Conservation (phyloP, 2,329 filamentous ascomycete genomes). For the Daldinia eschscholtzii region DNA sequence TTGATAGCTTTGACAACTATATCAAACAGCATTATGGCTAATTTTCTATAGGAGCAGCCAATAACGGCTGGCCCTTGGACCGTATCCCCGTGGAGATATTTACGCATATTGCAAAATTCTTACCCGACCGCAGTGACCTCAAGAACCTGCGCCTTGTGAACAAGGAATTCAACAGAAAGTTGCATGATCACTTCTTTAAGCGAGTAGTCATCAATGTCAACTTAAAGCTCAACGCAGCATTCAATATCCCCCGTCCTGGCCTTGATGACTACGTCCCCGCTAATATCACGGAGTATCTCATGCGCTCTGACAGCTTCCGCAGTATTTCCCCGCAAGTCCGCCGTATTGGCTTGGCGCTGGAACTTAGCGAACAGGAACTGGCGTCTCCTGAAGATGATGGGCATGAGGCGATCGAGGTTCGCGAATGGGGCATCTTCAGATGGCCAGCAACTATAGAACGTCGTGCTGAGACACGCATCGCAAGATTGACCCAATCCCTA, state of each 20-base stretch:
- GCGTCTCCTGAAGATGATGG: constrained; percentile 68
- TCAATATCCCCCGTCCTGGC: constrained; percentile 51
- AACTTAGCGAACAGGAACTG: constrained; percentile 69
- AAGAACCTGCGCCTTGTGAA: constrained; percentile 35
- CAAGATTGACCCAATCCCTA: constrained; percentile 71
- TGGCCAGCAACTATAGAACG: constrained; percentile 64
- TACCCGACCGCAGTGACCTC: constrained; percentile 57
- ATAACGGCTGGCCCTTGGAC: constrained; percentile 27
- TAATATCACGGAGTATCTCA: constrained; percentile 44
- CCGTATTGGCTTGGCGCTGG: constrained; percentile 76
- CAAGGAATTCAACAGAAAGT: constrained; percentile 60
- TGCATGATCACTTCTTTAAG: constrained; percentile 70
- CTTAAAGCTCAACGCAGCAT: constrained; percentile 70
- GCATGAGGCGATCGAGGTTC: constrained; percentile 64
- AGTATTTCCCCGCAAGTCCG: constrained; percentile 71
- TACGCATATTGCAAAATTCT: constrained; percentile 65
- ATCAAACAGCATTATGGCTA: neutral
- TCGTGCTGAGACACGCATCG: constrained; percentile 61
- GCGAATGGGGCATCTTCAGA: constrained; percentile 74
- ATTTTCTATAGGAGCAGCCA: neutral
- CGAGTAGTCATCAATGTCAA: constrained; percentile 50
- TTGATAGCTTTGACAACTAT: neutral
- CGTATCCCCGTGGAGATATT: constrained; percentile 72
- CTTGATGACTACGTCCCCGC: constrained; percentile 16
- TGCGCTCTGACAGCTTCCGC: constrained; percentile 65